Conservation (phyloP, 1,284 basidiomycete genomes). For the Papiliotrema fonsecae region DNA sequence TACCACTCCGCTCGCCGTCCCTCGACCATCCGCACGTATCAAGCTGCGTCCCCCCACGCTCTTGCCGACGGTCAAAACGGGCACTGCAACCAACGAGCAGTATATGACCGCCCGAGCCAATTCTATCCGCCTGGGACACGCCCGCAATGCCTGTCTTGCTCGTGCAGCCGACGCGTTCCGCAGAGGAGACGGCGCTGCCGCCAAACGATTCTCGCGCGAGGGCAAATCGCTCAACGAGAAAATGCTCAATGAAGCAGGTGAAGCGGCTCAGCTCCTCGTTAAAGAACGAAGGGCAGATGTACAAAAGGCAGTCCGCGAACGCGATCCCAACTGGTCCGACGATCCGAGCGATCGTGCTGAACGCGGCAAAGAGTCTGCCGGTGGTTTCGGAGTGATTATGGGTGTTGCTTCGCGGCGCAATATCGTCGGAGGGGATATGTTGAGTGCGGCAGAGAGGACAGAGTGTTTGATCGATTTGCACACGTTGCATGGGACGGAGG, state of each 20-base stretch:
- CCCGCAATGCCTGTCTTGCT: slow-evolving; percentile 89
- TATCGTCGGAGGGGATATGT: slow-evolving; percentile 53
- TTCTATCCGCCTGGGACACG: slow-evolving; percentile 83
- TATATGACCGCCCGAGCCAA: slow-evolving; percentile 84
- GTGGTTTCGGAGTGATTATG: slow-evolving; percentile 73
- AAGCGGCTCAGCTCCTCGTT: slow-evolving; percentile 72
- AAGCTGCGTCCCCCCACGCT: slow-evolving; percentile 75
- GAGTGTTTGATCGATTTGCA: slow-evolving; percentile 78
- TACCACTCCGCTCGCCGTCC: slow-evolving; percentile 48
- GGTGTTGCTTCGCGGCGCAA: slow-evolving; percentile 66
- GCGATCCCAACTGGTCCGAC: slow-evolving; percentile 71
- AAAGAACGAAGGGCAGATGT: slow-evolving; percentile 69
- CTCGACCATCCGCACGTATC: slow-evolving; percentile 74
- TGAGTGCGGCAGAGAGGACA: slow-evolving; percentile 72
- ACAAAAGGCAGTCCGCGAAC: slow-evolving; percentile 65
- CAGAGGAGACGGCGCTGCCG: slow-evolving; percentile 86
- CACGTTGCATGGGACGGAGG: slow-evolving; percentile 85
- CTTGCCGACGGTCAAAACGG: slow-evolving; percentile 82
- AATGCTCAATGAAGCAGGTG: slow-evolving; percentile 77
- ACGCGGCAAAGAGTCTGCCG: slow-evolving; percentile 73
- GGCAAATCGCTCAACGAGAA: slow-evolving; percentile 87
- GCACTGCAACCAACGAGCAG: slow-evolving; percentile 66
- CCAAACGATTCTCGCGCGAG: slow-evolving; percentile 87
- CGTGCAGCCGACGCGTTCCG: slow-evolving; percentile 93
- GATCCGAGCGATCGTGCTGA: slow-evolving; percentile 72